Evolutionary conservation across 805 yeast species (phyloP), one percentile per base, ranked within the genome.

Genomic region (Metschnikowia peoriensis): DNA sequence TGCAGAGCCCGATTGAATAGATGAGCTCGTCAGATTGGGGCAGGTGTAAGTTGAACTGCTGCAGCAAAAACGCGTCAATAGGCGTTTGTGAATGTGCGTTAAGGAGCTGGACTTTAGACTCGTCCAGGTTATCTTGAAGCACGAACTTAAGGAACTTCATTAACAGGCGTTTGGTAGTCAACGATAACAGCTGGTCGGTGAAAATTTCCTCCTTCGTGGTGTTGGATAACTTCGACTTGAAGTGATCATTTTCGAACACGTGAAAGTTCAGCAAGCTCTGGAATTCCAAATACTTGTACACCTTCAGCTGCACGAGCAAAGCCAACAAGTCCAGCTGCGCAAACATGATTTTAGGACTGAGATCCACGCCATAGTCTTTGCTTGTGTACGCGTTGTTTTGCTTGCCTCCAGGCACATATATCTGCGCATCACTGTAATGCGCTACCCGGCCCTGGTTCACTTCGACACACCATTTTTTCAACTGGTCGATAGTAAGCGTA

Each of bases 121-220:
- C 88, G 78, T 88, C 89, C 55, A 80, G 81, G 57, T 69, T 71
- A 56, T 73, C 77, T 51, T 69, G 69, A 44, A 89, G 71, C 1
- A 89, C 90, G 69, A 91, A 93, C 73, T 92, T 92, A 70, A 92
- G 82, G 69, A 93, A 91, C 71, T 84, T 89, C 98, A 93, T 93
- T 58, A 90, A 77, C 57, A 83, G 79, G 56, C 99, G 82, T 68
- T 93, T 93, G 9, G 96, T 83, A 49, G 81, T 70, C 49, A 92
- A 73, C 11, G 88, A 76, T 56, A 94, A 73, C 5, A 88, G 77
- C 68, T 90, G 94, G 70, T 90, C 92, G 17, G 96, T 88, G 74
- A 93, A 93, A 43, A 93, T 92, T 62, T 91, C 97, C 69, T 93
- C 96, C 66, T 91, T 93, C 29, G 97, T 82, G 38, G 77, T 69